Percentiles rank a stretch among this genome's conserved stretches.
These are phyloP conservation scores for Exophiala lecanii-corni DNA, from an alignment of 2,329 filamentous ascomycete species.

Conservation along the genomic window DNA sequence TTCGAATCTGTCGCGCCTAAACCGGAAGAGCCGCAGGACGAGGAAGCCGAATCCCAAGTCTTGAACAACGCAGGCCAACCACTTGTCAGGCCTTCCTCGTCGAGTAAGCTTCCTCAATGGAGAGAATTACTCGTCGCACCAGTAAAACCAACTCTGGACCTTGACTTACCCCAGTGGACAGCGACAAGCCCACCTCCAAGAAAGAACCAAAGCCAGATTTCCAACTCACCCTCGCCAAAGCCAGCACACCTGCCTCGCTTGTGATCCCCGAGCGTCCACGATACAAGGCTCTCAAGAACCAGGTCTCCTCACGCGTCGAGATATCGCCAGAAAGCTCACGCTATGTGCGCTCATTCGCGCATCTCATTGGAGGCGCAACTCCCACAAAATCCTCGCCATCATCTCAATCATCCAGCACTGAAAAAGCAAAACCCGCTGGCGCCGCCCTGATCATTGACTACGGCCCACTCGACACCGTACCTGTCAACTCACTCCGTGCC, in stretches of 20 bases:
- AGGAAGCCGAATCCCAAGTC: slow-evolving; percentile 34
- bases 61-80: slow-evolving; percentile 43
- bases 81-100: slow-evolving; percentile 35
- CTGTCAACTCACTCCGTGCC: slow-evolving; percentile 83
- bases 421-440: slow-evolving; percentile 62
- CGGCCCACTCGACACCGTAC: slow-evolving; percentile 72
- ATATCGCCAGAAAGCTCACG: slow-evolving; percentile 82
- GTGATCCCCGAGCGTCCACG: slow-evolving; percentile 77
- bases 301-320: slow-evolving; percentile 70
- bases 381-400: slow-evolving; percentile 14
- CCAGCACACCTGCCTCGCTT: slow-evolving; percentile 73
- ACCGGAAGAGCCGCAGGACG: slow-evolving; percentile 41
- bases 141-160: slow-evolving; percentile 52
- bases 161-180: not conserved
- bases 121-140: slow-evolving; percentile 75
- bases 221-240: slow-evolving; percentile 71
- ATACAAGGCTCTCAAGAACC: slow-evolving; percentile 68
- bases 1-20: slow-evolving; percentile 70
- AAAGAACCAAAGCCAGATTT: slow-evolving; percentile 68
- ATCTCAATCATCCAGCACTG: slow-evolving; percentile 20
- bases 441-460: slow-evolving; percentile 97
- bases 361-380: slow-evolving; percentile 67
- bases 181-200: slow-evolving; percentile 35
- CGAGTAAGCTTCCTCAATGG: slow-evolving; percentile 59
- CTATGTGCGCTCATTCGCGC: slow-evolving; percentile 75